Percentiles rank a stretch among this genome's conserved stretches.
Conservation (phyloP, 352 stramenopile species). For the Pythium dissimile region DNA sequence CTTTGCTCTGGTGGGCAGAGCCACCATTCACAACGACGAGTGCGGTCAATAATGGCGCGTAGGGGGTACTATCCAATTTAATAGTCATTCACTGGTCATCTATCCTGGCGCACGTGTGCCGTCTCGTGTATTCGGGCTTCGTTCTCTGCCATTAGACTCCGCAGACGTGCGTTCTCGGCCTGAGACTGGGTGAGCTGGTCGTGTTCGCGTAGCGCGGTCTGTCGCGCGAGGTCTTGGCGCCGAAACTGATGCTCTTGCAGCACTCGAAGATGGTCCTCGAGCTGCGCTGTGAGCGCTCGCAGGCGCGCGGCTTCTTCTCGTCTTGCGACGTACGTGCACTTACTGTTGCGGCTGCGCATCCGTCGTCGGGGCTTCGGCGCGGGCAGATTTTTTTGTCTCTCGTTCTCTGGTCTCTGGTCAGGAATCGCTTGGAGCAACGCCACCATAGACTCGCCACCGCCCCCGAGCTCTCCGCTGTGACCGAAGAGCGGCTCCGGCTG, state of each 20-base stretch:
- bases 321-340: conserved; percentile 59
- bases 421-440: neutral
- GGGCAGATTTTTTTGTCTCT: neutral
- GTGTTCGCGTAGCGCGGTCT: too few species aligned
- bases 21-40: too few species aligned
- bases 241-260: conserved; percentile 8
- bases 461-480: neutral
- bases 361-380: neutral
- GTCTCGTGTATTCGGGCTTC: neutral
- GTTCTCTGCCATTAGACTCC: neutral
- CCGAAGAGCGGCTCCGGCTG: neutral
- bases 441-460: neutral
- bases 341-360: conserved; percentile 8
- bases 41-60: too few species aligned
- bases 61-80: too few species aligned
- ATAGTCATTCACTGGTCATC: neutral
- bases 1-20: too few species aligned
- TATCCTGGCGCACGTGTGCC: too few species aligned
- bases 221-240: neutral
- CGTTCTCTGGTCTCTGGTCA: neutral
- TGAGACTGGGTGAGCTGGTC: neutral
- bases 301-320: conserved; percentile 49
- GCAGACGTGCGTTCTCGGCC: conserved; percentile 5
- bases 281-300: conserved; percentile 27
- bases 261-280: conserved; percentile 34